Evolutionary conservation across 805 yeast species (phyloP).

Genomic region (Kodamaea fukazawae): DNA sequence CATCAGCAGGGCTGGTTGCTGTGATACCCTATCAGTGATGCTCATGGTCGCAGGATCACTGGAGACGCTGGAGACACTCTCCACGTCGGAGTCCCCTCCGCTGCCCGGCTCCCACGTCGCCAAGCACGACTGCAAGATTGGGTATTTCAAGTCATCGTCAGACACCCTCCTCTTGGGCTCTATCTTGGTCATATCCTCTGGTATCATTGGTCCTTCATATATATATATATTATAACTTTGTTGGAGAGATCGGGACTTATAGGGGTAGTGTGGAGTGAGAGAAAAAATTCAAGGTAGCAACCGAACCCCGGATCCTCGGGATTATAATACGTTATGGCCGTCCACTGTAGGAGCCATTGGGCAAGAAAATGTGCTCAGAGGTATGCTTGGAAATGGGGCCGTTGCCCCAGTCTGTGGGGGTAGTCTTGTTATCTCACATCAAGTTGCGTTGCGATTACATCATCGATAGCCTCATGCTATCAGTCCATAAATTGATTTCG

Average conservation of each 20-base stretch:
- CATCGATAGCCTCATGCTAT: no score
- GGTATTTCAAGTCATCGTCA: slow-evolving; percentile 26
- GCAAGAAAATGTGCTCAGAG: no score
- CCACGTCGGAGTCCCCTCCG: not conserved
- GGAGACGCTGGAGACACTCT: not conserved
- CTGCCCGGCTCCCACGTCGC: slow-evolving; percentile 1
- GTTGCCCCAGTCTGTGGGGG: no score
- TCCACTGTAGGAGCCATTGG: no score
- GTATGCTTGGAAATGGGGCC: no score
- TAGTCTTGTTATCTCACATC: no score
- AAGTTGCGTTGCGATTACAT: no score
- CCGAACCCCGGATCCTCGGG: no score
- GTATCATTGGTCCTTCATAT: not conserved
- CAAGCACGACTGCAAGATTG: slow-evolving; percentile 14
- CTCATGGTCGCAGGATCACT: not conserved
- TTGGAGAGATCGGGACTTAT: not conserved
- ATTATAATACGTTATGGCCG: no score
- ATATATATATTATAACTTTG: slow-evolving; percentile 1
- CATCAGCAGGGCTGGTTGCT: slow-evolving; percentile 13
- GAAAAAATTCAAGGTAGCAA: no score
- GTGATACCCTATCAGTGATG: slow-evolving; percentile 1
- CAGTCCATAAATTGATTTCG: no score
- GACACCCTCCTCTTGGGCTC: no score
- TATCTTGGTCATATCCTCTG: not conserved
- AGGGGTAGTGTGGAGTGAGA: not conserved